Base-by-base conservation (phyloP, 2,329 filamentous ascomycete species). In the Hortaea werneckii region DNA sequence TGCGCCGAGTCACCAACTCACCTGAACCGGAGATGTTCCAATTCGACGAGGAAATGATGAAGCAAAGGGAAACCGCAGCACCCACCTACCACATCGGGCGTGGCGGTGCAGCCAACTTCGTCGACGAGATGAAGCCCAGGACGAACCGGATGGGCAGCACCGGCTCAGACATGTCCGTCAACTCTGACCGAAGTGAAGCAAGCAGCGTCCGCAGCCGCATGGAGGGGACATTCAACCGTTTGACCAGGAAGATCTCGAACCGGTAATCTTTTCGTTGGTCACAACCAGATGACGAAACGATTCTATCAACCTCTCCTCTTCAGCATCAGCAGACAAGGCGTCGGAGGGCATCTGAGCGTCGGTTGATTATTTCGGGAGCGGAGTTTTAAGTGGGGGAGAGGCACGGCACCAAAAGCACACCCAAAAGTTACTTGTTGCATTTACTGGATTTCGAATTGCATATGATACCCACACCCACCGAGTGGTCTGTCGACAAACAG, bases 1-100 rank as follows among this genome's bases (percentile, higher is more conserved):
- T 76, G 48, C 70, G 65, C 62, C 65, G 56, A 29, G 61, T 48
- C 67, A 62, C 49, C 62, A 64, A 39, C 5, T 39, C 37, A 13
- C 28, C 43, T 48, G 65, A 81, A 55, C 71, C 76, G 37, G 72
- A 75, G 57, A 80, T 82, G 61, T 82, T 82, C 71, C 76, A 73
- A 63, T 85, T 85, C 65, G 79, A 83, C 62, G 79, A 82, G 66
- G 79, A 82, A 58, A 71, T 82, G 43, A 72, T 77, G 54, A 73
- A 73, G 47, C 67, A 76, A 51, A 70, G 73, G 46, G 68, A 73
- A 40, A 47, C 44, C 38, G 51, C 52, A 27, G 77, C 78, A 2
- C 79, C 79, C 12, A 73, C 82, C 50, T 82, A 80, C 69, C 76
- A 80, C 60, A 74, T 81, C 51, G 79, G 79, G 38, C 71, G 79